Conservation (phyloP, 2,329 filamentous ascomycete species). For the Calonectria naviculata region DNA sequence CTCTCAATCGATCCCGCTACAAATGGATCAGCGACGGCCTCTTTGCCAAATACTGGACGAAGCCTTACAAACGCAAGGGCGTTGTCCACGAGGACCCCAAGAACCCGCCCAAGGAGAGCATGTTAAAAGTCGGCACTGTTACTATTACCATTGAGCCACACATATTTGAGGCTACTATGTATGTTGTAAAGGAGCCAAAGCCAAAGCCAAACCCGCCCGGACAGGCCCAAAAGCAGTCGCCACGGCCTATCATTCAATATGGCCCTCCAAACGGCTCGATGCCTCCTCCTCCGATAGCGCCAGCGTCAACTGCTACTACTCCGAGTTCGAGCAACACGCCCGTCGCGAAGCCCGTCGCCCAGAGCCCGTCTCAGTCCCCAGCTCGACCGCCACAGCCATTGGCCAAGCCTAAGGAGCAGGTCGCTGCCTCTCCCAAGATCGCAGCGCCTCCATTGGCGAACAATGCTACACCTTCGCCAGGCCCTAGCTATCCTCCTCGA, state of each 20-base stretch:
- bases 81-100: slow-evolving; percentile 71
- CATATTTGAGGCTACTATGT: slow-evolving; percentile 81
- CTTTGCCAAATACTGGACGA: slow-evolving; percentile 83
- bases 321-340: slow-evolving; percentile 32
- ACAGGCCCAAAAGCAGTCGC: slow-evolving; percentile 38
- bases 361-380: slow-evolving; percentile 31
- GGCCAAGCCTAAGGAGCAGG: slow-evolving; percentile 26
- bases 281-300: slow-evolving; percentile 63
- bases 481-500: slow-evolving; percentile 31
- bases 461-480: slow-evolving; percentile 27
- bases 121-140: slow-evolving; percentile 78
- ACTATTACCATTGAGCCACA: slow-evolving; percentile 84
- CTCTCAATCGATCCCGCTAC: slow-evolving; percentile 77
- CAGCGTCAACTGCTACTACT: slow-evolving; percentile 41
- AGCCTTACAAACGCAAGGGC: slow-evolving; percentile 76
- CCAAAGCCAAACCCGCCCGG: slow-evolving; percentile 50
- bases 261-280: slow-evolving; percentile 72
- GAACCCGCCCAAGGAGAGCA: slow-evolving; percentile 77
- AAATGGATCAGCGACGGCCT: slow-evolving; percentile 79
- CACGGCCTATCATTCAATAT: slow-evolving; percentile 72
- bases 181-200: slow-evolving; percentile 74
- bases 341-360: slow-evolving; percentile 28
- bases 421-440: slow-evolving; percentile 27
- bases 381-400: slow-evolving; percentile 28
- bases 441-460: slow-evolving; percentile 27